These are phyloP conservation scores for Aspergillus amoenus DNA, from an alignment of 2,329 filamentous ascomycete genomes.

Conservation along the genomic window DNA sequence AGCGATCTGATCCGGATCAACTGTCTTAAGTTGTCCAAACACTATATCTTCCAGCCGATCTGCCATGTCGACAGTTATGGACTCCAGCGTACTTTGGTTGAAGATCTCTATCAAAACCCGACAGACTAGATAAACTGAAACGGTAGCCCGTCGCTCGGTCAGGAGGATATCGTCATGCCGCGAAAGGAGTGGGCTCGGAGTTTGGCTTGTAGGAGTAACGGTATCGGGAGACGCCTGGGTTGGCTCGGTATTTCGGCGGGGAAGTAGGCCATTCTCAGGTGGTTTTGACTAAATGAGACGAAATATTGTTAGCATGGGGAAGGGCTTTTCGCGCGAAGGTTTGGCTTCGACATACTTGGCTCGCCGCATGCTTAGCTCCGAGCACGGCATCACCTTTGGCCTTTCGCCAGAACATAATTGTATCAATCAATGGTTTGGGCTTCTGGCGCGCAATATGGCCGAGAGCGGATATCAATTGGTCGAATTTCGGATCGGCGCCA, in stretches of 20 bases:
- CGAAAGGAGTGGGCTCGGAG: conserved; percentile 37
- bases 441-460: conserved; percentile 93
- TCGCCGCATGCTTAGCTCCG: conserved; percentile 54
- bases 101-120: conserved; percentile 93
- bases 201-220: conserved; percentile 15
- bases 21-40: conserved; percentile 88
- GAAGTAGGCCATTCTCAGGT: conserved; percentile 49
- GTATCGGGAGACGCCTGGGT: conserved; percentile 47
- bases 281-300: conserved; percentile 24
- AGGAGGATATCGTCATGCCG: conserved; percentile 72
- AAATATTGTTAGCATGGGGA: conserved; percentile 2
- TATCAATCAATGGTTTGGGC: conserved; percentile 92
- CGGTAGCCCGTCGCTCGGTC: conserved; percentile 84
- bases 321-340: not conserved
- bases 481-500: conserved; percentile 83
- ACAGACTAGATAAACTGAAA: conserved; percentile 94
- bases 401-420: conserved; percentile 97
- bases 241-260: conserved; percentile 75
- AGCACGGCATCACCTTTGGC: conserved; percentile 87
- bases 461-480: conserved; percentile 88
- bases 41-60: conserved; percentile 94
- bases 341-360: conserved; percentile 26
- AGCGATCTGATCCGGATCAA: conserved; percentile 73
- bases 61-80: conserved; percentile 87
- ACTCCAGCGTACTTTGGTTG: conserved; percentile 77